Conservation (phyloP, 768 basidiomycete genomes). For the Pleurotus platypus region DNA sequence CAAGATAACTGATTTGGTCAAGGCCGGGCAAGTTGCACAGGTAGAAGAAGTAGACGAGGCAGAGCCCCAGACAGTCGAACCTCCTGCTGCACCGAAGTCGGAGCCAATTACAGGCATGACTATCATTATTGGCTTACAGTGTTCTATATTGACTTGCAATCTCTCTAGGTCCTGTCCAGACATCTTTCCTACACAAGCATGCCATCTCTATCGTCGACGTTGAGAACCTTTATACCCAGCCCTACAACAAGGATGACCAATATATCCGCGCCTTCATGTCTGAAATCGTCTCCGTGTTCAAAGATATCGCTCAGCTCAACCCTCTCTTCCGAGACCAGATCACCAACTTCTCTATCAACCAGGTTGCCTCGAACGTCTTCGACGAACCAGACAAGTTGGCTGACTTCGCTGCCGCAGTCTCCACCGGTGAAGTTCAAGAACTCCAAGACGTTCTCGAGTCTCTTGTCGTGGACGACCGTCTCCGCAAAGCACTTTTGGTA, state of each 20-base stretch:
- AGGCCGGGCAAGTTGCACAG: slow-evolving; percentile 45
- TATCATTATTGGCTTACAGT: not conserved
- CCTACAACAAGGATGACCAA: slow-evolving; percentile 91
- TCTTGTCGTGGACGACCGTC: slow-evolving; percentile 79
- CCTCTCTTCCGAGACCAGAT: slow-evolving; percentile 98
- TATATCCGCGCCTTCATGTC: slow-evolving; percentile 95
- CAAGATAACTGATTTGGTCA: slow-evolving; percentile 82
- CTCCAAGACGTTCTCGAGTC: slow-evolving; percentile 92
- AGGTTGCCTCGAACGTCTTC: slow-evolving; percentile 89
- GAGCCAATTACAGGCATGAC: slow-evolving; percentile 18
- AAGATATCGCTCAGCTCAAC: slow-evolving; percentile 96
- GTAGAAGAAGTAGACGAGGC: slow-evolving; percentile 39
- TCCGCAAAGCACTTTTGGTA: slow-evolving; percentile 86
- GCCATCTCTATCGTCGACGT: slow-evolving; percentile 87
- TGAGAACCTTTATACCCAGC: slow-evolving; percentile 74
- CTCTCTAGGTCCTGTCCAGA: slow-evolving; percentile 61
- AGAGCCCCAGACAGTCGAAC: slow-evolving; percentile 42
- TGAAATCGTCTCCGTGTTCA: slow-evolving; percentile 96
- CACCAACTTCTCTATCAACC: slow-evolving; percentile 92
- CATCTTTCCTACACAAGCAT: slow-evolving; percentile 79
- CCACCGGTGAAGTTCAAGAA: slow-evolving; percentile 87
- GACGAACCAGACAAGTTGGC: slow-evolving; percentile 97
- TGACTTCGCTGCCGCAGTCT: slow-evolving; percentile 95
- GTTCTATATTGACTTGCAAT: not conserved
- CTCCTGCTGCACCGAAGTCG: slow-evolving; percentile 39